phyloP scores from a whole-genome alignment of 163 green algal genomes.

The Chlorella variabilis region DNA sequence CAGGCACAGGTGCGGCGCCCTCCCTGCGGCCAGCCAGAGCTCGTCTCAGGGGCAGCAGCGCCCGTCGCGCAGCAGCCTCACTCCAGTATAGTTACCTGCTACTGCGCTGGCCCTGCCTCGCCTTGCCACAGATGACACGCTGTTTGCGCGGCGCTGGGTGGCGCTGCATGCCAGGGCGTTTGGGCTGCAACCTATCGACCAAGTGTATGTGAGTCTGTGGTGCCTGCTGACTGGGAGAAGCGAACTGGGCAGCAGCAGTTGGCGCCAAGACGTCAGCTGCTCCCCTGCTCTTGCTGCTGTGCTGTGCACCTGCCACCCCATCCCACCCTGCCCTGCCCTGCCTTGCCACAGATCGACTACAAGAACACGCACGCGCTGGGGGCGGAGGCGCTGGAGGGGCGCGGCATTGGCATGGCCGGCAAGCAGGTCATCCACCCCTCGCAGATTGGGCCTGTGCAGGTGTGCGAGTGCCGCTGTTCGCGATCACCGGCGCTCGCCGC shows the following conservation, averaged over 20 bases:
- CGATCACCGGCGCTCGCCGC: too few relatives aligned
- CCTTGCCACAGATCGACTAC: slow-evolving; percentile 19
- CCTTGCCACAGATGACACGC: slow-evolving; percentile 15
- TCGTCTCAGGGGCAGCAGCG: too few relatives aligned
- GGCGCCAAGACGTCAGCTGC: too few relatives aligned
- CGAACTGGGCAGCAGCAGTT: too few relatives aligned
- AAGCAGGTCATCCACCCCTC: slow-evolving; percentile 36
- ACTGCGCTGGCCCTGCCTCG: background rate
- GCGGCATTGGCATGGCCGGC: slow-evolving; percentile 13
- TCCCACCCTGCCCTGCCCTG: too few relatives aligned
- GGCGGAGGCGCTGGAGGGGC: slow-evolving; percentile 10
- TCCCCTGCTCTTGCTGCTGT: background rate
- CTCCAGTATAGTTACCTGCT: too few relatives aligned
- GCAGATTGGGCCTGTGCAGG: slow-evolving; percentile 17
- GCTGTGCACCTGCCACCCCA: background rate
- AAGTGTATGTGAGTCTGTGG: slow-evolving; percentile 23
- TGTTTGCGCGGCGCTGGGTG: slow-evolving; percentile 22
- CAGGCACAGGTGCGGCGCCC: background rate
- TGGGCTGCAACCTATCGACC: slow-evolving; percentile 30
- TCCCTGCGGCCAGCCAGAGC: too few relatives aligned
- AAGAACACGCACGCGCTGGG: slow-evolving; percentile 18
- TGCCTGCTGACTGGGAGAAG: too few relatives aligned
- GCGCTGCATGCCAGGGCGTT: slow-evolving; percentile 1
- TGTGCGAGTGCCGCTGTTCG: too few relatives aligned
- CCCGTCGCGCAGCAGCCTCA: too few relatives aligned